Conservation (phyloP, 331 rosid genomes). For the Saraca asoca region DNA sequence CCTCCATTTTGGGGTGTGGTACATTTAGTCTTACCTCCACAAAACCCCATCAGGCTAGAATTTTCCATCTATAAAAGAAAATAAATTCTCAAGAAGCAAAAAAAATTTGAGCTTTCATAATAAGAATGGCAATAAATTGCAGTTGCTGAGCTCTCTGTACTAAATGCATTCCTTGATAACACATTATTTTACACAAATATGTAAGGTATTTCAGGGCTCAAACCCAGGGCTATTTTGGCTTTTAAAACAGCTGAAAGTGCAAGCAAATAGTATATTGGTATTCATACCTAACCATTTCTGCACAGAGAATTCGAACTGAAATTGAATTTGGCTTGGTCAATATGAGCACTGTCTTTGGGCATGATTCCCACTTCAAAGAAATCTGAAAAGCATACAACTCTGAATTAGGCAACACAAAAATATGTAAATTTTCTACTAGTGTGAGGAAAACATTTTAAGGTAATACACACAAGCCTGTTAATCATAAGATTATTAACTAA, state of each 20-base stretch:
- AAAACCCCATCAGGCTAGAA: background rate
- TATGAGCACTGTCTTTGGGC: conserved; percentile 87
- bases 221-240: conserved; percentile 1
- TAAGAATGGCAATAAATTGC: conserved; percentile 17
- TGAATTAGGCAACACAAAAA: conserved; percentile 40
- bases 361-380: conserved; percentile 91
- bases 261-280: conserved; percentile 21
- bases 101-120: background rate
- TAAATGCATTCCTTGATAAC: conserved; percentile 28
- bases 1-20: too few relatives aligned
- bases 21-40: too few relatives aligned
- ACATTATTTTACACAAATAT: conserved; percentile 6
- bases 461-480: background rate
- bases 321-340: conserved; percentile 85
- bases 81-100: background rate
- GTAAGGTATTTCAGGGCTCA: conserved; percentile 32
- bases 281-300: conserved; percentile 79
- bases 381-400: conserved; percentile 64
- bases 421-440: conserved; percentile 7
- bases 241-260: conserved; percentile 11
- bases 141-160: conserved; percentile 13
- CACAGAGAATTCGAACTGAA: conserved; percentile 74
- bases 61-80: background rate
- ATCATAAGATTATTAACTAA: conserved; percentile 19
- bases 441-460: conserved; percentile 13